A percentile compares a stretch with the other conserved stretches of the same genome.
Conservation (phyloP, 2,329 filamentous ascomycete genomes). For the Dothistroma septosporum region DNA sequence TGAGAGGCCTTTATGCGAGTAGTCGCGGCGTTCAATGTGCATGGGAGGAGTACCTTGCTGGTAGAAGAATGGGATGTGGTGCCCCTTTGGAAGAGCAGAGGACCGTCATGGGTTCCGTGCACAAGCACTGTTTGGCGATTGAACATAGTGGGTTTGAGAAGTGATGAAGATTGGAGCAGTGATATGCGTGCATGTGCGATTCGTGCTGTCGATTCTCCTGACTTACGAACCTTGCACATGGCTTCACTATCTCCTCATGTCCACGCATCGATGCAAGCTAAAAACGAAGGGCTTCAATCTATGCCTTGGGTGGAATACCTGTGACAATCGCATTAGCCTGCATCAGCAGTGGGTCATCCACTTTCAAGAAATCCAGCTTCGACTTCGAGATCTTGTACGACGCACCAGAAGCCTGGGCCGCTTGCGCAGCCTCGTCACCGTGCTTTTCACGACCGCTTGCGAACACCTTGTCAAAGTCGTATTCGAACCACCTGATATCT, state of each 20-base stretch:
- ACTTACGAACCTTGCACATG: not conserved
- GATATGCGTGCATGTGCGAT: not conserved
- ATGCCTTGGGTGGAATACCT: slow-evolving; percentile 22
- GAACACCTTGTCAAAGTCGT: slow-evolving; percentile 55
- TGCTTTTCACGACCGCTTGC: slow-evolving; percentile 45
- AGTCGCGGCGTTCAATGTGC: too few species aligned
- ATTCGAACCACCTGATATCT: slow-evolving; percentile 54
- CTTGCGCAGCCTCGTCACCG: slow-evolving; percentile 34
- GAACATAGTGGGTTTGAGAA: too few species aligned
- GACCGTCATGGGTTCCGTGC: too few species aligned
- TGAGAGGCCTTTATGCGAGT: too few species aligned
- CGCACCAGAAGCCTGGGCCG: slow-evolving; percentile 35
- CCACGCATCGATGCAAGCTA: not conserved
- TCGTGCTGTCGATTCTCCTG: not conserved
- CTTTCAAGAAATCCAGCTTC: slow-evolving; percentile 12
- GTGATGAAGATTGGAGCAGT: not conserved
- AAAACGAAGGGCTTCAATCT: not conserved
- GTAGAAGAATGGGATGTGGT: too few species aligned
- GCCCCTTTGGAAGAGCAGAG: too few species aligned
- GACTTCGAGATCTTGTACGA: slow-evolving; percentile 1
- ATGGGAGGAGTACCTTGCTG: too few species aligned
- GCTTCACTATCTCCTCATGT: not conserved
- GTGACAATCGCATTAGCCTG: slow-evolving; percentile 20
- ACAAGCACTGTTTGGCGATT: too few species aligned
- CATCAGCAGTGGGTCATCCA: slow-evolving; percentile 18